Conservation (phyloP, 2,329 filamentous ascomycete species). For the Aphanocladium album region DNA sequence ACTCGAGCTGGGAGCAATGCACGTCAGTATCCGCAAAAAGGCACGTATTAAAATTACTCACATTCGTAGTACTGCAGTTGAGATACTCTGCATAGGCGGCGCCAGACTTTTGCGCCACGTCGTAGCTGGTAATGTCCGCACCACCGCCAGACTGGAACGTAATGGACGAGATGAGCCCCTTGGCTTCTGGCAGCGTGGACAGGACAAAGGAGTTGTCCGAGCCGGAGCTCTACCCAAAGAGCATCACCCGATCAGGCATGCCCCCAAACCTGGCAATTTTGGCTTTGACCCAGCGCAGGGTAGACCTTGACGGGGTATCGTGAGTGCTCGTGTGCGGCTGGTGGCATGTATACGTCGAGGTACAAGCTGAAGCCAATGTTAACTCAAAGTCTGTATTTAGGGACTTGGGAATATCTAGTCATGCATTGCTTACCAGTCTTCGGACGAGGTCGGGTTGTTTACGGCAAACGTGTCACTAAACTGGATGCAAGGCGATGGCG, state of each 20-base stretch:
- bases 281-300: conserved; percentile 38
- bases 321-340: background rate
- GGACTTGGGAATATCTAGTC: background rate
- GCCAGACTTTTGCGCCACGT: conserved; percentile 13
- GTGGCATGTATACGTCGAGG: conserved; percentile 16
- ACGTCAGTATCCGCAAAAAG: background rate
- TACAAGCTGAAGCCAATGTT: conserved; percentile 15
- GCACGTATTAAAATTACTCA: background rate
- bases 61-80: conserved; percentile 11
- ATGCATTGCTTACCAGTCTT: conserved; percentile 14
- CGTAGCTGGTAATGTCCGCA: conserved; percentile 3
- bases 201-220: background rate
- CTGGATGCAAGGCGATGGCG: conserved; percentile 14
- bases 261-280: conserved; percentile 14
- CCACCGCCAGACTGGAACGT: conserved; percentile 17
- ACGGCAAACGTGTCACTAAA: conserved; percentile 6
- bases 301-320: conserved; percentile 19
- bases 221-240: conserved; percentile 6
- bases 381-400: too few species aligned
- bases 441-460: conserved; percentile 6
- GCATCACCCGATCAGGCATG: background rate
- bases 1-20: background rate
- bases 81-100: conserved; percentile 15
- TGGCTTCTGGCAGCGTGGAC: background rate
- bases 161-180: conserved; percentile 19